Conservation (phyloP, 139 green algal genomes). For the Micractinium conductrix region DNA sequence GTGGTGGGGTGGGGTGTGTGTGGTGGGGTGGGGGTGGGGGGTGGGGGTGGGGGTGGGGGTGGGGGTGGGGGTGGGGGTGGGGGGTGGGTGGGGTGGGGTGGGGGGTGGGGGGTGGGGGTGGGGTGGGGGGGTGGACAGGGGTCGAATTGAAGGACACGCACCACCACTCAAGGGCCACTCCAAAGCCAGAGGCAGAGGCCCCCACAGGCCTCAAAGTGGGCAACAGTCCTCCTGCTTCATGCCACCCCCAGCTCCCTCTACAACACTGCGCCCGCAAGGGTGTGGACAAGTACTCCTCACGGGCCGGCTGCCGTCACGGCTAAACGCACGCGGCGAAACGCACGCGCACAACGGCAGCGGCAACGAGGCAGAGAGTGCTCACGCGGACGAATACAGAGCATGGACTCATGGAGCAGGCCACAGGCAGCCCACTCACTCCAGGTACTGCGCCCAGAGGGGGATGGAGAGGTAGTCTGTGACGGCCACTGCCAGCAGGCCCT, state of each 20-base stretch:
- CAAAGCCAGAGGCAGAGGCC: too few relatives aligned
- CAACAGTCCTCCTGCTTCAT: too few relatives aligned
- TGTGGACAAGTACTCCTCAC: too few relatives aligned
- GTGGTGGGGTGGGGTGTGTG: not conserved
- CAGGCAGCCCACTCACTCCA: conserved; percentile 49
- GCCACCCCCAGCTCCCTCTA: too few relatives aligned
- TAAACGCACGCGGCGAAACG: too few relatives aligned
- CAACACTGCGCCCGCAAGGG: too few relatives aligned
- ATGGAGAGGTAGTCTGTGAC: conserved; percentile 83
- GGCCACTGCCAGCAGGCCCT: conserved; percentile 59
- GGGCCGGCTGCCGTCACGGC: too few relatives aligned
- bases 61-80: not conserved
- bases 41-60: not conserved
- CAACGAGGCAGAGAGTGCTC: not conserved
- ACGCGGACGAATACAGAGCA: not conserved
- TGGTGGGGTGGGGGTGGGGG: not conserved
- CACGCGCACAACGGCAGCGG: too few relatives aligned
- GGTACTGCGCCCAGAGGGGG: conserved; percentile 70
- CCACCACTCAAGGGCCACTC: too few relatives aligned
- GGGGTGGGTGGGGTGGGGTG: too few relatives aligned
- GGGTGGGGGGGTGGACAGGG: not conserved
- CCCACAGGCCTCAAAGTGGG: too few relatives aligned
- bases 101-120: not conserved
- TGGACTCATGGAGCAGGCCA: not conserved
- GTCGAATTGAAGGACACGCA: too few relatives aligned